Conservation (phyloP, 1,284 basidiomycete genomes). For the Neolentinus lepideus region DNA sequence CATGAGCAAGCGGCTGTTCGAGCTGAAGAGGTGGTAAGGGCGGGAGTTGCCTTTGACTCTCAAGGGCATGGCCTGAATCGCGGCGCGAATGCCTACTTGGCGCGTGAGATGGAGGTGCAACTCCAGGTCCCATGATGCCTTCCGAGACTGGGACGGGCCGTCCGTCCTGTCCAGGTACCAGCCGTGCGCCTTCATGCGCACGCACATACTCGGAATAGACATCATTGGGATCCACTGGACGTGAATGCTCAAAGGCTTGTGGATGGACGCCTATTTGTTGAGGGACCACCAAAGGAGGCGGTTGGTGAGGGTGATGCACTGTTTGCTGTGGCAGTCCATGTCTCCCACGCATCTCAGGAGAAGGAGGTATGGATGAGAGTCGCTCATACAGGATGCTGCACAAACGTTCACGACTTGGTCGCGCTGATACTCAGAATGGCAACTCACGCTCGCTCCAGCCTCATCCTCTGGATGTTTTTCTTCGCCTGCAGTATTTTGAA, state of each 20-base stretch:
- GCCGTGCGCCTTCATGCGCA: conserved; percentile 34
- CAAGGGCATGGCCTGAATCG: conserved; percentile 29
- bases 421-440: conserved; percentile 9
- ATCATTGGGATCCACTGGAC: conserved; percentile 30
- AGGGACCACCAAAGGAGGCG: conserved; percentile 14
- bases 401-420: conserved; percentile 6
- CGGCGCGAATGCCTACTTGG: conserved; percentile 25
- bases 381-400: conserved; percentile 72
- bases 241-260: conserved; percentile 23
- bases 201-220: conserved; percentile 37
- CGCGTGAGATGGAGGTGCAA: conserved; percentile 33
- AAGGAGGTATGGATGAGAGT: conserved; percentile 50
- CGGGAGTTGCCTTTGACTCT: conserved; percentile 38
- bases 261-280: conserved; percentile 22
- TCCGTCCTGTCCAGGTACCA: conserved; percentile 35
- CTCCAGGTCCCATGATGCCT: conserved; percentile 30
- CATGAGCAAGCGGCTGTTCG: conserved; percentile 31
- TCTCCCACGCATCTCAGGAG: conserved; percentile 33
- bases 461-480: conserved; percentile 82
- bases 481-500: conserved; percentile 78
- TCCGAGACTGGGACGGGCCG: conserved; percentile 41
- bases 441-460: conserved; percentile 84
- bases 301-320: conserved; percentile 11
- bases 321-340: conserved; percentile 5
- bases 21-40: conserved; percentile 37